Conservation (phyloP, 257 asterid genomes). For the Solanum sejunctum region DNA sequence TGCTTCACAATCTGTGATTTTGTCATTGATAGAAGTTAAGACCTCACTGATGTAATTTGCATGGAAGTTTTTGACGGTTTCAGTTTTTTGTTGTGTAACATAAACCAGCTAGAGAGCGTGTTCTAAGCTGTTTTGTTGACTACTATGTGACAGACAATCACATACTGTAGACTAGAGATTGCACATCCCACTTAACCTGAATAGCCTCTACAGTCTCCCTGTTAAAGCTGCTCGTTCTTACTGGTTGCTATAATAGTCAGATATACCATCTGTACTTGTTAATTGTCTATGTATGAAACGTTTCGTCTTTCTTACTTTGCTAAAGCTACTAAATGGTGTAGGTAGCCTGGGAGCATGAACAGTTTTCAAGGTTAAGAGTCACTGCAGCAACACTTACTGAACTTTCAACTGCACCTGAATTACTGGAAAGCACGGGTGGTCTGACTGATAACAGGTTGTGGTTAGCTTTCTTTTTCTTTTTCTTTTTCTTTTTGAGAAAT, state of each 20-base stretch:
- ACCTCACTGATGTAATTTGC: background rate
- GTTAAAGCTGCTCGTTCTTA: background rate
- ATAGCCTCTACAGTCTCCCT: background rate
- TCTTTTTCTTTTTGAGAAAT: background rate
- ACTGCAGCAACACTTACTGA: slow-evolving; percentile 89
- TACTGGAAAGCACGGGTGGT: slow-evolving; percentile 67
- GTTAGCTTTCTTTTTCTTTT: background rate
- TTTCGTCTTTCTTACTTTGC: background rate
- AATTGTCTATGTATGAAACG: background rate
- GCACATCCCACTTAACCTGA: background rate
- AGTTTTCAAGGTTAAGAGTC: slow-evolving; percentile 75
- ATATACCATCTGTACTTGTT: background rate
- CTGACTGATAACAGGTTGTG: slow-evolving; percentile 70
- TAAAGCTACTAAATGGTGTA: slow-evolving; percentile 29
- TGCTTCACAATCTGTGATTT: background rate
- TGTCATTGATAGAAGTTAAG: background rate
- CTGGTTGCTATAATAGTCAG: background rate
- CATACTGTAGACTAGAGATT: background rate
- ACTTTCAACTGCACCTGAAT: slow-evolving; percentile 74
- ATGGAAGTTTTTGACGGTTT: background rate
- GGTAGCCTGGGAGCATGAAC: slow-evolving; percentile 99
- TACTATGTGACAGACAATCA: background rate
- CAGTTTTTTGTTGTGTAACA: background rate
- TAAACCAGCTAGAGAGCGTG: background rate
- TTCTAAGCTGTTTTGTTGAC: background rate